phyloP scores from a whole-genome alignment of 345 rosid species.

The Bretschneidera sinensis region DNA sequence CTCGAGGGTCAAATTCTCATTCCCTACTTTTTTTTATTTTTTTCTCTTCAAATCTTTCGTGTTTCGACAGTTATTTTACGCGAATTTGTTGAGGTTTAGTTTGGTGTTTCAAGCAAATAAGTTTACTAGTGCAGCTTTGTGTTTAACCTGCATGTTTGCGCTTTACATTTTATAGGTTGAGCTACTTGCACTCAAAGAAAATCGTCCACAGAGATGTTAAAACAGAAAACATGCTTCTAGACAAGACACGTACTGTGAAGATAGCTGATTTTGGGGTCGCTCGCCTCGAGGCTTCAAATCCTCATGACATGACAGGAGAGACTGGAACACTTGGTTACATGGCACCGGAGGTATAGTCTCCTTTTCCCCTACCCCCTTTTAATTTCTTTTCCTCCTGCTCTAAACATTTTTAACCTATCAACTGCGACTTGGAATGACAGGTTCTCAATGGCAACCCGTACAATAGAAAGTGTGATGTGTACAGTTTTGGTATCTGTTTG shows the following conservation, averaged over 20 bases:
- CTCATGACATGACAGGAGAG: slow-evolving; percentile 99
- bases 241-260: slow-evolving; percentile 78
- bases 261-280: slow-evolving; percentile 99
- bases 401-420: slow-evolving; percentile 3
- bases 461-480: slow-evolving; percentile 93
- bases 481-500: slow-evolving; percentile 93
- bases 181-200: slow-evolving; percentile 86
- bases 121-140: background rate
- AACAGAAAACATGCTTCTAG: slow-evolving; percentile 96
- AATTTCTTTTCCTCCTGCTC: slow-evolving; percentile 3
- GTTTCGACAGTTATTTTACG: no score
- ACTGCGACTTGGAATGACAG: slow-evolving; percentile 26
- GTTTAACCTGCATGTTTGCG: background rate
- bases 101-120: background rate
- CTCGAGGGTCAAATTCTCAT: slow-evolving; percentile 69
- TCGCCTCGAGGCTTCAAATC: slow-evolving; percentile 94
- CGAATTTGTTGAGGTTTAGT: background rate
- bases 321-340: slow-evolving; percentile 99
- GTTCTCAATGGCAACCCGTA: slow-evolving; percentile 91
- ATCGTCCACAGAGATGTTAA: slow-evolving; percentile 98
- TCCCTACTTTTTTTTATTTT: slow-evolving; percentile 3
- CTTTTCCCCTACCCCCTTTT: background rate
- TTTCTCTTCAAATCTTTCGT: background rate
- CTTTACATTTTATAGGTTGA: slow-evolving; percentile 48
- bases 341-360: slow-evolving; percentile 82